Conservation (phyloP, 768 basidiomycete genomes). For the Suillus alpinus region DNA sequence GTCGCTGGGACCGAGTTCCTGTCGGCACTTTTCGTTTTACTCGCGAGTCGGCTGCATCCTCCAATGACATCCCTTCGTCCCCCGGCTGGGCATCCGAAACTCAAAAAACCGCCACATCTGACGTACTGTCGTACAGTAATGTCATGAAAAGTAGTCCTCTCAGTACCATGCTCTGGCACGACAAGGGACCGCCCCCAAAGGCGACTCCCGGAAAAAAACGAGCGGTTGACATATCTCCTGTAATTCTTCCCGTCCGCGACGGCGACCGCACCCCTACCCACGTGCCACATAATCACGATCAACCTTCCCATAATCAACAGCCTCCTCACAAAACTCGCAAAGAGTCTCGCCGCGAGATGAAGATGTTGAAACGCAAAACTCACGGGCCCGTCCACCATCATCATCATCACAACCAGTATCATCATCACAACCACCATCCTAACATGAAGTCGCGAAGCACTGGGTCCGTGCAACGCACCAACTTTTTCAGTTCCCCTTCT, state of each 20-base stretch:
- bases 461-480: slow-evolving; percentile 50
- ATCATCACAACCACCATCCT: slow-evolving; percentile 58
- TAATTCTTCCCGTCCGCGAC: slow-evolving; percentile 49
- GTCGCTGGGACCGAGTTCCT: slow-evolving; percentile 73
- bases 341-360: slow-evolving; percentile 66
- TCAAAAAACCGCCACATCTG: slow-evolving; percentile 13
- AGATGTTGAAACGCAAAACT: slow-evolving; percentile 60
- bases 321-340: slow-evolving; percentile 54
- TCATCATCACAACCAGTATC: slow-evolving; percentile 45
- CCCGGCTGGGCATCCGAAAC: slow-evolving; percentile 30
- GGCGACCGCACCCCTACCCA: slow-evolving; percentile 57
- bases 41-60: slow-evolving; percentile 29
- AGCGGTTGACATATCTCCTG: slow-evolving; percentile 45
- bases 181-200: slow-evolving; percentile 21
- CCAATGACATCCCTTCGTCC: slow-evolving; percentile 23
- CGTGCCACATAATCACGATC: slow-evolving; percentile 29
- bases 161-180: slow-evolving; percentile 53
- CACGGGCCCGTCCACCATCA: slow-evolving; percentile 40
- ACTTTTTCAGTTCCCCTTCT: slow-evolving; percentile 35
- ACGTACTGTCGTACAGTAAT: slow-evolving; percentile 30
- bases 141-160: slow-evolving; percentile 56
- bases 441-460: slow-evolving; percentile 60
- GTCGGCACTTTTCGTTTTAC: slow-evolving; percentile 72
- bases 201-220: slow-evolving; percentile 24
- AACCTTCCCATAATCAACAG: slow-evolving; percentile 38